phyloP scores from a whole-genome alignment of 768 basidiomycete species.

The Kwoniella pini region DNA sequence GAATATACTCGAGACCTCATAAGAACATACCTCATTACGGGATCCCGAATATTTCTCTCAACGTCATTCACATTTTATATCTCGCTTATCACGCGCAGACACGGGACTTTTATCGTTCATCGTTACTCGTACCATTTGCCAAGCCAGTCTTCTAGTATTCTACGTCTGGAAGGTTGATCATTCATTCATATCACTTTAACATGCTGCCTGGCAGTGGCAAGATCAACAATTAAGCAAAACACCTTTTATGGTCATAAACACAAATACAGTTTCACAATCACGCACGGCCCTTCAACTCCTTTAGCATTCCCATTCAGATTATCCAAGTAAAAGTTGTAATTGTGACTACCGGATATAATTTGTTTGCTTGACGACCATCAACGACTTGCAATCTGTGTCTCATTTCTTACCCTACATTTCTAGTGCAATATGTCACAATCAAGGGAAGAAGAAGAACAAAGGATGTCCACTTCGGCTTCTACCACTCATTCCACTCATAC shows the following conservation, averaged over 20 bases:
- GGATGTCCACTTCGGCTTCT: conserved; percentile 15
- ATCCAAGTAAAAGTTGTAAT: neutral
- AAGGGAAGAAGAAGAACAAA: conserved; percentile 16
- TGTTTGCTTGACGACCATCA: neutral
- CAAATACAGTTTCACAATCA: neutral
- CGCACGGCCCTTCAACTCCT: neutral
- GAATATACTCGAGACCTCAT: too few relatives aligned
- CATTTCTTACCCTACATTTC: neutral
- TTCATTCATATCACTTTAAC: too few relatives aligned
- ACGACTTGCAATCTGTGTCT: neutral
- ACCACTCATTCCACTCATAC: conserved; percentile 3
- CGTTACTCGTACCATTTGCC: too few relatives aligned
- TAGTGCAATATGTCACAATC: neutral
- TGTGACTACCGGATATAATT: neutral
- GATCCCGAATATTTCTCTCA: neutral
- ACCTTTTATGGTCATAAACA: too few relatives aligned
- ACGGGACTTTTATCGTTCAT: neutral
- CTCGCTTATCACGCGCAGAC: conserved; percentile 2
- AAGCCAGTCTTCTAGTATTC: too few relatives aligned
- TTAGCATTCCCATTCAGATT: neutral
- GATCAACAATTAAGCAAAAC: too few relatives aligned
- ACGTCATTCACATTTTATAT: neutral
- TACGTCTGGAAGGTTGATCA: too few relatives aligned
- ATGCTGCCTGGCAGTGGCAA: too few relatives aligned
- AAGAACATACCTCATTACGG: too few relatives aligned